phyloP scores from a whole-genome alignment of 192 early-diverging fungal species.

The Spizellomyces punctatus region DNA sequence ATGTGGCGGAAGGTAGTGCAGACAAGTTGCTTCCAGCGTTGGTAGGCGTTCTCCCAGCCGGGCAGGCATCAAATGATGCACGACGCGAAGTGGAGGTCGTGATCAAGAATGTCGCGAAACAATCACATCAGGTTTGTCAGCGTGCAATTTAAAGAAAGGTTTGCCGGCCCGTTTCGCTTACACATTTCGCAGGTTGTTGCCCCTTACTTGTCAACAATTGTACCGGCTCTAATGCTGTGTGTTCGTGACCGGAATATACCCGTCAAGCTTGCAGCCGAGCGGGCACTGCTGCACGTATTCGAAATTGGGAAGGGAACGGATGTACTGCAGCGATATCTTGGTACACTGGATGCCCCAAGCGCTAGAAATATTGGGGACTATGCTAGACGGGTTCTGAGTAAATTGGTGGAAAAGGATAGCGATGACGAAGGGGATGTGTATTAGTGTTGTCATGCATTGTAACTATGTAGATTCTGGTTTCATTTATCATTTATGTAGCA shows the following conservation, averaged over 20 bases:
- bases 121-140: conserved; percentile 32
- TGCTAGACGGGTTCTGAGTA: conserved; percentile 47
- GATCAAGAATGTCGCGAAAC: conserved; percentile 52
- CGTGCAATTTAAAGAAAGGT: background rate
- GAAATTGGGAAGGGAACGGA: conserved; percentile 49
- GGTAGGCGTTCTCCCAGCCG: conserved; percentile 16
- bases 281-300: conserved; percentile 72
- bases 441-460: background rate
- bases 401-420: conserved; percentile 51
- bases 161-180: background rate
- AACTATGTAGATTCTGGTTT: no score
- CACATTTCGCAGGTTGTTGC: conserved; percentile 33
- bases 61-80: conserved; percentile 19
- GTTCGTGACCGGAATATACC: conserved; percentile 69
- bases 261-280: conserved; percentile 85
- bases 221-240: conserved; percentile 68
- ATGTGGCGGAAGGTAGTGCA: conserved; percentile 11
- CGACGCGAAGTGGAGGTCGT: background rate
- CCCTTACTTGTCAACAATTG: conserved; percentile 54
- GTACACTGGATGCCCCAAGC: conserved; percentile 36
- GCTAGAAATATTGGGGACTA: conserved; percentile 57
- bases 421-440: conserved; percentile 35
- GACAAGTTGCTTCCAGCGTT: conserved; percentile 15
- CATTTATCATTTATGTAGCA: no score
- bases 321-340: conserved; percentile 44